Evolutionary conservation across 2,329 filamentous ascomycete species (phyloP), one percentile per base, ranked within the genome.

Genomic region (Pseudopyricularia javanii): DNA sequence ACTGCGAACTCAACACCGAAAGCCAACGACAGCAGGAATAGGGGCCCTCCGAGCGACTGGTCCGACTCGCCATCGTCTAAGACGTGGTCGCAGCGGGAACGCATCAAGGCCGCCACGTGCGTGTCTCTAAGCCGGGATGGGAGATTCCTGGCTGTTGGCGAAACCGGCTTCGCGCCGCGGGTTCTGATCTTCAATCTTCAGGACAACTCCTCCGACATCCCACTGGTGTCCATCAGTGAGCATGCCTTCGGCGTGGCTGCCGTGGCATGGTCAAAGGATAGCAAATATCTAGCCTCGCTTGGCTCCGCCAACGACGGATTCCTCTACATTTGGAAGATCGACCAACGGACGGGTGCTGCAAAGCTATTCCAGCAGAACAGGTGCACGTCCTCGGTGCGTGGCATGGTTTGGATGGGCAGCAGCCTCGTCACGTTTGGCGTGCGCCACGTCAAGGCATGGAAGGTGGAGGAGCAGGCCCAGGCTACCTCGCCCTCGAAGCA

Each of bases 381-480:
- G 65, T 97, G 93, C 68, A 97, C 91, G 7, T 90, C 88, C 17
- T 83, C 82, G 56, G 80, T 97, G 60, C 85, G 84, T 57, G 83
- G 85, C 52, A 95, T 98, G 80, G 78, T 86, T 40, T 98, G 93
- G 91, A 81, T 96, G 68, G 91, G 91, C 11, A 85, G 77, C 59
- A 86, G 71, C 59, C 75, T 98, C 51, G 74, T 98, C 54, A 96
- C 91, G 56, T 80, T 93, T 24, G 93, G 93, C 14, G 86, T 93
- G 51, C 82, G 93, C 26, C 91, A 96, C 69, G 82, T 96, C 66
- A 97, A 96, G 68, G 79, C 94, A 50, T 98, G 93, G 93, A 84
- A 85, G 59, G 77, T 93, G 11, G 87, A 93, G 34, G 88, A 91
- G 26, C 70, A 61, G 62, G 54, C 72, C 63, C 56, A 56, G 43